Conservation (phyloP, 192 early-diverging fungal genomes). For the Lobosporangium transversale region DNA sequence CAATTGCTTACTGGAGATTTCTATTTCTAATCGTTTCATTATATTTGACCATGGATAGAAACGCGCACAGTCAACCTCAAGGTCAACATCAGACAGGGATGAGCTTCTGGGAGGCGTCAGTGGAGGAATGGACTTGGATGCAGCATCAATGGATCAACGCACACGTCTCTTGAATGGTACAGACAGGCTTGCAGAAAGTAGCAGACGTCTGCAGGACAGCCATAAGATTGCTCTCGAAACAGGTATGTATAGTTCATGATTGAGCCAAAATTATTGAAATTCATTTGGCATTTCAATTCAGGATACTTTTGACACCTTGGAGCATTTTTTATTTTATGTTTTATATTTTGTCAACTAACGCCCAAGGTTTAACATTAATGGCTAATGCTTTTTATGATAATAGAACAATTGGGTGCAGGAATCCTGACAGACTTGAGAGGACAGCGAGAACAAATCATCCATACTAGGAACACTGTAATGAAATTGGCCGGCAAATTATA, state of each 20-base stretch:
- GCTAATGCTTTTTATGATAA: not conserved
- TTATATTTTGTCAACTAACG: no score
- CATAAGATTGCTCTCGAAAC: constrained; percentile 93
- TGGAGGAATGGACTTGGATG: constrained; percentile 61
- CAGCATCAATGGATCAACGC: constrained; percentile 78
- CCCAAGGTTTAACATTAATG: no score
- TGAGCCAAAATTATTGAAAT: no score
- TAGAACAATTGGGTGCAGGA: constrained; percentile 83
- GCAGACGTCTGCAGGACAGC: constrained; percentile 84
- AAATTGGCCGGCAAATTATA: not conserved
- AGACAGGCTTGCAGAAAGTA: constrained; percentile 83
- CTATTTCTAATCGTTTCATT: not conserved
- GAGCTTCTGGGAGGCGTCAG: constrained; percentile 67
- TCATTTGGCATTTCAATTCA: no score
- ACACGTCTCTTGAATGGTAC: constrained; percentile 84
- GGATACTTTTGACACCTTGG: no score
- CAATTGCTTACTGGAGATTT: not conserved
- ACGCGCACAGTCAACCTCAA: constrained; percentile 53
- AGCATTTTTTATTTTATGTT: no score
- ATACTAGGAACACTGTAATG: constrained; percentile 83
- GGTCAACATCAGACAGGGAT: constrained; percentile 63
- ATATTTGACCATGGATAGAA: constrained; percentile 50
- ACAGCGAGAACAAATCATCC: constrained; percentile 91
- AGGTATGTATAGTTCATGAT: constrained; percentile 47
- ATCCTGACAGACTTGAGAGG: constrained; percentile 84